Evolutionary conservation across 768 basidiomycete genomes (phyloP).

Genomic region (Pseudohyphozyma bogoriensis): DNA sequence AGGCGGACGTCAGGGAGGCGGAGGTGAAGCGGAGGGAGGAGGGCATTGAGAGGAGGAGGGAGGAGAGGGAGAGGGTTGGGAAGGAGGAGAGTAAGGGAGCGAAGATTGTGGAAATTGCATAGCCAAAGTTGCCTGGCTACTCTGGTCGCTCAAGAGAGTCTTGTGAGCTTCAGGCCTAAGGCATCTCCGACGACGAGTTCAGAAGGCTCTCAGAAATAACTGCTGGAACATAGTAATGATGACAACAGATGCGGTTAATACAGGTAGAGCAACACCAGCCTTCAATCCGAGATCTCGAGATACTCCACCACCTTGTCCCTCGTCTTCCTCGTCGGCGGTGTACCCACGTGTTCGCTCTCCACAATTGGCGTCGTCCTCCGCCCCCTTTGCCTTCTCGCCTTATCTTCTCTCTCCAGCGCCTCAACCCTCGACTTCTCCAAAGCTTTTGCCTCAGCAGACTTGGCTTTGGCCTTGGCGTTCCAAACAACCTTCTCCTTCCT

Average conservation of each 20-base stretch:
- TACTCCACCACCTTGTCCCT: neutral
- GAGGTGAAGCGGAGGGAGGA: neutral
- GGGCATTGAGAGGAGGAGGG: neutral
- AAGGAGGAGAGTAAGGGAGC: neutral
- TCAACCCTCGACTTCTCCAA: no score
- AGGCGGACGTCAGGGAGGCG: neutral
- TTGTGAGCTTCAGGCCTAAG: no score
- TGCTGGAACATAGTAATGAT: neutral
- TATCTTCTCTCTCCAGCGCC: no score
- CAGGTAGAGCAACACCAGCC: no score
- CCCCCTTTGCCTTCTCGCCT: neutral
- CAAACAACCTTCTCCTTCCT: neutral
- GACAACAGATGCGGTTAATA: no score
- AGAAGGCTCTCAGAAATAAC: no score
- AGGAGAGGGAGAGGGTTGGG: neutral
- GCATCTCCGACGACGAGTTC: no score
- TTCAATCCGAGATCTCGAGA: neutral
- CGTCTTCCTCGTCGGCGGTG: neutral
- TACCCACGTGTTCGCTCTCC: neutral
- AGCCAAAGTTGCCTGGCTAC: no score
- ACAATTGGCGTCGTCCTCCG: neutral
- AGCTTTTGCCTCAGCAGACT: neutral
- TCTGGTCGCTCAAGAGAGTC: no score
- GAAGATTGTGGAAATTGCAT: neutral
- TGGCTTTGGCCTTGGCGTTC: neutral